Conservation (phyloP, 208 protist genomes). For the Angomonas deanei region DNA sequence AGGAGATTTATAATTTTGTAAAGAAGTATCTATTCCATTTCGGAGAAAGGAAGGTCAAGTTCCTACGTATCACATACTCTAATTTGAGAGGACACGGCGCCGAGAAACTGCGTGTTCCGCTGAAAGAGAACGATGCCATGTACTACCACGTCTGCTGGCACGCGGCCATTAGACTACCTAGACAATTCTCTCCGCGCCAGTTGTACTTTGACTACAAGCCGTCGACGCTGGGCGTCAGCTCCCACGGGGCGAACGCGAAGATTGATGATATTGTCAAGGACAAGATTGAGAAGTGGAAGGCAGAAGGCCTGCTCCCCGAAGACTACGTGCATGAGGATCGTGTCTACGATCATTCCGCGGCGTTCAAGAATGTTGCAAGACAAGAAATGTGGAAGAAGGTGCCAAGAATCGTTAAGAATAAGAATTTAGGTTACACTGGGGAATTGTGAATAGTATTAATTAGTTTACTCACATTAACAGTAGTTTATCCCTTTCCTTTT, state of each 20-base stretch:
- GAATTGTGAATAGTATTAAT: slow-evolving; percentile 21
- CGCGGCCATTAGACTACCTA: slow-evolving; percentile 64
- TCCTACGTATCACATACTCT: slow-evolving; percentile 73
- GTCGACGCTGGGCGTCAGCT: slow-evolving; percentile 38
- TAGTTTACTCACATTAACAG: neutral
- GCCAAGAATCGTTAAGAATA: slow-evolving; percentile 68
- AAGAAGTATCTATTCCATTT: slow-evolving; percentile 88
- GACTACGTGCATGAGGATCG: slow-evolving; percentile 86
- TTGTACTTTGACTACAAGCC: slow-evolving; percentile 89
- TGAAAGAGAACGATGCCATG: slow-evolving; percentile 84
- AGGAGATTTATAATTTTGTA: slow-evolving; percentile 75
- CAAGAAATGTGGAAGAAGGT: slow-evolving; percentile 85
- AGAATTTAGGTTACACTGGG: slow-evolving; percentile 73
- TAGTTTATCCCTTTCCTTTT: neutral
- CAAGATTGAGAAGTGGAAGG: slow-evolving; percentile 90
- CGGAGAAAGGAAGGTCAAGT: slow-evolving; percentile 84
- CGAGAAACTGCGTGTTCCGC: slow-evolving; percentile 64
- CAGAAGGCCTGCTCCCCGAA: slow-evolving; percentile 77
- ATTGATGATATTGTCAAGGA: slow-evolving; percentile 90
- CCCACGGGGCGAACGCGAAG: slow-evolving; percentile 69
- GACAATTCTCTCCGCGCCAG: slow-evolving; percentile 83
- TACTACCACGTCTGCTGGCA: slow-evolving; percentile 90
- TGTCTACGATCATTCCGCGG: slow-evolving; percentile 70
- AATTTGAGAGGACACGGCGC: slow-evolving; percentile 78
- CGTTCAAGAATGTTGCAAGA: slow-evolving; percentile 77